A percentile compares a stretch with the other conserved stretches of the same genome.
These are phyloP conservation scores for Kwoniella bestiolae DNA, from an alignment of 768 basidiomycete genomes.

Conservation along the genomic window DNA sequence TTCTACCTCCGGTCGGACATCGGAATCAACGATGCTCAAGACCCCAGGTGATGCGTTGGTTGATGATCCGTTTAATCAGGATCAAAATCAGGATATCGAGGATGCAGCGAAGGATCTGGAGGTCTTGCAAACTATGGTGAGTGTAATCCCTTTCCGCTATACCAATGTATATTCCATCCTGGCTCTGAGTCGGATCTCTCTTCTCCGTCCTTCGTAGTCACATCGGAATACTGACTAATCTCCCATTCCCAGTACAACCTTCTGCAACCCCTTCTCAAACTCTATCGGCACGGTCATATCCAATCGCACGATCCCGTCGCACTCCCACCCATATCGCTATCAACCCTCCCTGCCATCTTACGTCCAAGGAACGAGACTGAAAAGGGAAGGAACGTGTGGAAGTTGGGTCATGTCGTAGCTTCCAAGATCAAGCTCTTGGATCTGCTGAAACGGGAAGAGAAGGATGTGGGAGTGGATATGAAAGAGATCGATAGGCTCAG, in stretches of 20 bases:
- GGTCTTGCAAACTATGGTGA: conserved; percentile 37
- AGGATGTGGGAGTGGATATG: neutral
- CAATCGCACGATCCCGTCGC: conserved; percentile 43
- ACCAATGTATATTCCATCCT: no score
- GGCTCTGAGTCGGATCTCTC: no score
- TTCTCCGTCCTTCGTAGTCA: neutral
- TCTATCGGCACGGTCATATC: conserved; percentile 48
- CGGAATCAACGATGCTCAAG: conserved; percentile 20
- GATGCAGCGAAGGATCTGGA: conserved; percentile 8
- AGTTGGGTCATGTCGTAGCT: conserved; percentile 33
- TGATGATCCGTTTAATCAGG: neutral
- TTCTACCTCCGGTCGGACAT: conserved; percentile 17
- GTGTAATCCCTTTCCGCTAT: neutral
- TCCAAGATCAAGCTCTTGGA: conserved; percentile 17
- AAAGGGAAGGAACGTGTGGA: conserved; percentile 43
- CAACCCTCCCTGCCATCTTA: conserved; percentile 30
- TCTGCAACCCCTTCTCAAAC: conserved; percentile 36
- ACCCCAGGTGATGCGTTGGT: conserved; percentile 17
- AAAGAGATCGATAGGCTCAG: conserved; percentile 12
- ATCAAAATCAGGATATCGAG: neutral
- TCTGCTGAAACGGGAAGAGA: conserved; percentile 8
- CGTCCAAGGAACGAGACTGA: conserved; percentile 36
- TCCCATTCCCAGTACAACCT: conserved; percentile 34
- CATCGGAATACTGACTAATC: neutral
- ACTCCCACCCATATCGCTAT: conserved; percentile 41